Conservation (phyloP, 2,329 filamentous ascomycete species). For the Domatiomyces globalis region DNA sequence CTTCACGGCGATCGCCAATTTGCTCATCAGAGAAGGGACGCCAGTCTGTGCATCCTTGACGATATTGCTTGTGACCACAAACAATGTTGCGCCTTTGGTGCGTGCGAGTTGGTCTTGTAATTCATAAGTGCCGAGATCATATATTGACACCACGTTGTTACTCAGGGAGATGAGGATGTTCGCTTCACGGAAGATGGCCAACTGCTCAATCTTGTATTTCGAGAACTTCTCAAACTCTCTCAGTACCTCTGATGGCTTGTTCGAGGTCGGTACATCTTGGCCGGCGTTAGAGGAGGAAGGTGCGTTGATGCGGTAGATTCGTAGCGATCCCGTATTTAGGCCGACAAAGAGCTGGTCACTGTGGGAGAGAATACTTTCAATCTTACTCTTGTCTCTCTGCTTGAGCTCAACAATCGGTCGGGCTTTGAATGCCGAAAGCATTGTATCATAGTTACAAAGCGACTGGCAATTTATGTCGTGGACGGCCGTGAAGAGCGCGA, state of each 20-base stretch:
- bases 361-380: constrained; percentile 88
- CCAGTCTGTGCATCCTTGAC: constrained; percentile 75
- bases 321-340: constrained; percentile 73
- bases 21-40: constrained; percentile 83
- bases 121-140: constrained; percentile 76
- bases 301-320: constrained; percentile 85
- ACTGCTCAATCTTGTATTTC: constrained; percentile 74
- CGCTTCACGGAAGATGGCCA: constrained; percentile 90
- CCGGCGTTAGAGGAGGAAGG: constrained; percentile 20
- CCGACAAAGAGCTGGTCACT: constrained; percentile 87
- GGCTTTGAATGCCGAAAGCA: constrained; percentile 96
- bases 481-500: too few relatives aligned
- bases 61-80: constrained; percentile 91
- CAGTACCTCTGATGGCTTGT: constrained; percentile 62
- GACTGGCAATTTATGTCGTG: too few relatives aligned
- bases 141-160: constrained; percentile 74
- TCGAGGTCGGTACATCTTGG: constrained; percentile 17
- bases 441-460: constrained; percentile 24
- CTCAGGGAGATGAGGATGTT: constrained; percentile 82
- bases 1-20: constrained; percentile 85
- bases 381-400: constrained; percentile 87
- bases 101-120: constrained; percentile 65
- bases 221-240: constrained; percentile 93
- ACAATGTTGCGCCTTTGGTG: constrained; percentile 77
- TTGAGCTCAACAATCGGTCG: constrained; percentile 94